Evolutionary conservation across 2,329 filamentous ascomycete genomes (phyloP).

Genomic region (Ophiostoma angusticollis): DNA sequence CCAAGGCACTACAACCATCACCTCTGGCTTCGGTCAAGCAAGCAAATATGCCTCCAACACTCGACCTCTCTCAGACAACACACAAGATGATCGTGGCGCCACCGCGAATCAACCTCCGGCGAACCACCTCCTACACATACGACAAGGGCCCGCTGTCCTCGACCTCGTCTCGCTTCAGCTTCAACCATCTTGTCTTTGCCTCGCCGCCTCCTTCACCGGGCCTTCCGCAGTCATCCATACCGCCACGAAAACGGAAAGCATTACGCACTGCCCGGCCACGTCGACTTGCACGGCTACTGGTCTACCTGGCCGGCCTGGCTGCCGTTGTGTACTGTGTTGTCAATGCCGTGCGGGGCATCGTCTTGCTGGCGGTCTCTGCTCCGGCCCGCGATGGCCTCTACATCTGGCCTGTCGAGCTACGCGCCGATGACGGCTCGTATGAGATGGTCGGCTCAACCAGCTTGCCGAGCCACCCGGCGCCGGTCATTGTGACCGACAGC

Average conservation of each 20-base stretch:
- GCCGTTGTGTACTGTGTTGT: slow-evolving; percentile 38
- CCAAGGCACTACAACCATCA: not conserved
- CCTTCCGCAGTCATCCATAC: slow-evolving; percentile 54
- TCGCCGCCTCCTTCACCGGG: slow-evolving; percentile 57
- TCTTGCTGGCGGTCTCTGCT: no score
- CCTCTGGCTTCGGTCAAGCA: not conserved
- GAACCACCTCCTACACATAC: slow-evolving; percentile 43
- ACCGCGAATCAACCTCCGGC: slow-evolving; percentile 45
- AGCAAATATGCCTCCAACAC: slow-evolving; percentile 31
- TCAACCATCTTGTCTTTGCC: slow-evolving; percentile 55
- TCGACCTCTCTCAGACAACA: slow-evolving; percentile 31
- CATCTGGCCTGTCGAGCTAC: slow-evolving; percentile 26
- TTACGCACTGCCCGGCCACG: slow-evolving; percentile 43
- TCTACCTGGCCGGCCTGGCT: slow-evolving; percentile 39
- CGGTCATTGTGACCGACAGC: slow-evolving; percentile 55
- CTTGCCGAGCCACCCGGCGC: slow-evolving; percentile 60
- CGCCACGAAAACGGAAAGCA: slow-evolving; percentile 43
- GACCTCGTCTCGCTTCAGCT: slow-evolving; percentile 49
- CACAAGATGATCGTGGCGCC: slow-evolving; percentile 41
- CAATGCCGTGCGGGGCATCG: slow-evolving; percentile 18
- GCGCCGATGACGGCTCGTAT: slow-evolving; percentile 37
- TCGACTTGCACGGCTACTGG: slow-evolving; percentile 40
- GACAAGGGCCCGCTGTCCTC: slow-evolving; percentile 44
- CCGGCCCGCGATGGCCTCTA: slow-evolving; percentile 13
- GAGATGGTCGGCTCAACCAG: slow-evolving; percentile 54